Base-by-base conservation (phyloP, 345 rosid species). In the Triadica sebifera region DNA sequence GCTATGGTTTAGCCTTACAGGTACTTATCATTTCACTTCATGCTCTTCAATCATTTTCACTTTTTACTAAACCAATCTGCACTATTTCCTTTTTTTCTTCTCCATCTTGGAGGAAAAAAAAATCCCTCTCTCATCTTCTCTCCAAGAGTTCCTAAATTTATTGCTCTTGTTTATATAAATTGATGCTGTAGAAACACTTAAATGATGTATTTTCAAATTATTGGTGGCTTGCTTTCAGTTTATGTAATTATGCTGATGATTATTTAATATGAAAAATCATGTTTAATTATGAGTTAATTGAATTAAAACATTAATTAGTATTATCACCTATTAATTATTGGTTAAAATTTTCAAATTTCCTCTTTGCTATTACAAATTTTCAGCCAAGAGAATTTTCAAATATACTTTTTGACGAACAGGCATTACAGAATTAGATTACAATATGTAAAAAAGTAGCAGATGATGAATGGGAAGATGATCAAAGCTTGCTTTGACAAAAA, bases 1-100 rank as follows among this genome's bases (percentile, higher is more conserved):
- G 99, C 82, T 96, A 96, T 71, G 97, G 94, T 77, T 83, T 96
- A 82, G 97, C 98, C 72, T 82, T 91, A 79, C 99, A 96, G 99
- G 99, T 96, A 85, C 41, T 19, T 46, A 53, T 70, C 46, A 60
- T 66, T 73, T 65, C 68, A 52, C 61, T 71, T 58, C 9, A 38
- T 51, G 52, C 57, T 73, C 50, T 41, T 34, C 38, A 10, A 22
- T 34, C 17, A 38, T 22, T 63, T 53, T 63, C 20, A 55, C 20
- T 46, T 52, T 70, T 16, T 69, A 29, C 17, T 34, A 46, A 22
- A 10, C 39, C 38, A 37, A 0, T 13, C 43, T 25, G 38, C 65
- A 12, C 15, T 12, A 25, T 15, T 29, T 6, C 22, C 19, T 11
- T 24, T 29, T 37, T 37, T 37, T 59, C 7, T 20, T 8, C 9